Conservation (phyloP, 768 basidiomycete genomes). For the Collybia sp. region DNA sequence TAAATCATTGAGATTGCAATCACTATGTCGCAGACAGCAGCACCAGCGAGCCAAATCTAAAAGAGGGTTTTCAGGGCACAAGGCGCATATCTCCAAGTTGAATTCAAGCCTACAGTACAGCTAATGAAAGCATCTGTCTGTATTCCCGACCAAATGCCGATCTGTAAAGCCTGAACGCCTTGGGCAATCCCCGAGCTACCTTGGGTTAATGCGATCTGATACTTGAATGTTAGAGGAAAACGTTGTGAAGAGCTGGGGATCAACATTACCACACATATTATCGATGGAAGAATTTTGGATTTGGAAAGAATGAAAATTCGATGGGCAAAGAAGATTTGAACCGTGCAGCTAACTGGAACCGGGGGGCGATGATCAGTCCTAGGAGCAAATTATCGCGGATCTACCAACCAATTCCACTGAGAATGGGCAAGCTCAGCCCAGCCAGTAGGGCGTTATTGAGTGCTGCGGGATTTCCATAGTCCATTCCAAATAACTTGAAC, state of each 20-base stretch:
- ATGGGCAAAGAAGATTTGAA: constrained; percentile 27
- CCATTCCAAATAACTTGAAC: constrained; percentile 19
- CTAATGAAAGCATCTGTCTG: constrained; percentile 8
- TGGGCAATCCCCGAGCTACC: constrained; percentile 14
- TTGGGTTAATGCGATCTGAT: constrained; percentile 13
- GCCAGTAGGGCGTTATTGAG: too few relatives aligned
- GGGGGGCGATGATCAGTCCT: not conserved
- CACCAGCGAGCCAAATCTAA: constrained; percentile 18
- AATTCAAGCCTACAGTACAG: constrained; percentile 12
- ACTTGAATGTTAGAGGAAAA: not conserved
- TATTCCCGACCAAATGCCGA: constrained; percentile 15
- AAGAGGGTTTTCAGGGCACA: not conserved
- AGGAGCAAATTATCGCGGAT: too few relatives aligned
- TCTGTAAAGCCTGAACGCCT: constrained; percentile 14
- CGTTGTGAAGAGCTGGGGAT: not conserved
- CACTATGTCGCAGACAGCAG: constrained; percentile 20
- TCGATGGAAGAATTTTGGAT: constrained; percentile 12
- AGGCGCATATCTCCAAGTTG: not conserved
- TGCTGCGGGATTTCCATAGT: constrained; percentile 18
- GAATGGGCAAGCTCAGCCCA: too few relatives aligned
- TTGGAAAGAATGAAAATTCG: constrained; percentile 23
- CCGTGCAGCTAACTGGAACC: constrained; percentile 21
- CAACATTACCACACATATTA: constrained; percentile 10
- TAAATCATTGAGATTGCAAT: constrained; percentile 22
- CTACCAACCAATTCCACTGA: too few relatives aligned